A percentile compares a stretch with the other conserved stretches of the same genome.
Evolutionary conservation across 495 filamentous ascomycete species (phyloP).

Genomic region (Aspergillus nanangensis): DNA sequence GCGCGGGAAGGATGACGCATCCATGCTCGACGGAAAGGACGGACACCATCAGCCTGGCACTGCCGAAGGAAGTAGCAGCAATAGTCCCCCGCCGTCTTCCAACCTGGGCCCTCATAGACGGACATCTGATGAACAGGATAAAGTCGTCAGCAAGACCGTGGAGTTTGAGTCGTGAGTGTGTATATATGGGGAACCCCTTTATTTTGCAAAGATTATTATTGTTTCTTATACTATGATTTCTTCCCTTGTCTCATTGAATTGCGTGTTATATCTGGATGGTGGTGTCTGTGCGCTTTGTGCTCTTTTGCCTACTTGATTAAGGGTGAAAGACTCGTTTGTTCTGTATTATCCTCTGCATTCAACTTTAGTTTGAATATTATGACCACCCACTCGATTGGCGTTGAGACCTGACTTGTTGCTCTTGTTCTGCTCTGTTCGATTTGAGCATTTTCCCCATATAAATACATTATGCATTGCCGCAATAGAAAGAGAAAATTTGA

Average conservation of each 20-base stretch:
- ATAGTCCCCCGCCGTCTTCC: too few relatives aligned
- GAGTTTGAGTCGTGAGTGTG: constrained; percentile 34
- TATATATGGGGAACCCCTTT: not conserved
- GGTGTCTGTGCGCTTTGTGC: not conserved
- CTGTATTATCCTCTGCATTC: not conserved
- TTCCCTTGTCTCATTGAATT: not conserved
- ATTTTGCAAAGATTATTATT: not conserved
- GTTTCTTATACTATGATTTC: not conserved
- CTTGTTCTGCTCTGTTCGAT: not conserved
- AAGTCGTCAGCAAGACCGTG: constrained; percentile 34
- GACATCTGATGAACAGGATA: constrained; percentile 1
- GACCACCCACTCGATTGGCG: not conserved
- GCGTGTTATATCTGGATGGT: too few relatives aligned
- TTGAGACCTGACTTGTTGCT: not conserved
- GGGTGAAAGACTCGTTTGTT: not conserved
- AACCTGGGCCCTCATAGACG: not conserved
- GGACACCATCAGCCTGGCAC: constrained; percentile 1
- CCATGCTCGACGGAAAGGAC: constrained; percentile 24
- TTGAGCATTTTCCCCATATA: not conserved
- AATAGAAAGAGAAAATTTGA: not conserved
- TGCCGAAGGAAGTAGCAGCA: not conserved
- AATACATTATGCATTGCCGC: not conserved
- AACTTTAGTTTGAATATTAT: not conserved
- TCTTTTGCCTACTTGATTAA: too few relatives aligned
- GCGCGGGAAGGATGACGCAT: constrained; percentile 25